phyloP scores from a whole-genome alignment of 2,329 filamentous ascomycete species.

The Pyricularia grisea region DNA sequence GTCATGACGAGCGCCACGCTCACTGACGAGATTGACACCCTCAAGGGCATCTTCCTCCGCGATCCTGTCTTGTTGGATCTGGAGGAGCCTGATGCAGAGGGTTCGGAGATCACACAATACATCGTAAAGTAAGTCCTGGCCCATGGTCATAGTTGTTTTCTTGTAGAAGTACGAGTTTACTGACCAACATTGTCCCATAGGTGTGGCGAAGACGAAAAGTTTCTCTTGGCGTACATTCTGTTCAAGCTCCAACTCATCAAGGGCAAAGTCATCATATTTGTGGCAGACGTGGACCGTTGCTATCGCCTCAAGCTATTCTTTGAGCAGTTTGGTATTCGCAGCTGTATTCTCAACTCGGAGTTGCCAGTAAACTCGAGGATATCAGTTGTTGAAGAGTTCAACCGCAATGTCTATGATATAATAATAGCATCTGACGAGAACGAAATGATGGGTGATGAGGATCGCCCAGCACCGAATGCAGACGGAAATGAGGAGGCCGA shows the following conservation, averaged over 20 bases:
- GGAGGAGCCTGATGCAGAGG: conserved; percentile 70
- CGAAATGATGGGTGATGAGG: conserved; percentile 23
- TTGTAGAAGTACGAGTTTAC: not conserved
- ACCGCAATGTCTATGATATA: conserved; percentile 93
- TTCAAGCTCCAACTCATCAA: conserved; percentile 92
- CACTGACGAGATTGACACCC: conserved; percentile 73
- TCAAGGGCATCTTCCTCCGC: conserved; percentile 79
- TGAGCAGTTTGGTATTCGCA: conserved; percentile 93
- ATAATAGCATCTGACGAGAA: conserved; percentile 78
- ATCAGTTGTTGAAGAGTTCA: conserved; percentile 96
- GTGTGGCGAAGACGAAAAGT: conserved; percentile 96
- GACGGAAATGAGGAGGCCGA: conserved; percentile 24
- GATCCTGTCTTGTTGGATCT: conserved; percentile 73
- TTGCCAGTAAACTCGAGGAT: conserved; percentile 86
- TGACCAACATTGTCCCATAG: conserved; percentile 25
- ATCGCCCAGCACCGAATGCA: conserved; percentile 31
- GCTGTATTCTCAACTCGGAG: conserved; percentile 89
- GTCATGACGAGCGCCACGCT: conserved; percentile 92
- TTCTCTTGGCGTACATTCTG: conserved; percentile 83
- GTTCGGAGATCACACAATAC: conserved; percentile 74
- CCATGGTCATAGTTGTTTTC: not conserved
- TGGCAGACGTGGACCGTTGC: conserved; percentile 76
- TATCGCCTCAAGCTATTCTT: conserved; percentile 92
- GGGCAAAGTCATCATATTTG: conserved; percentile 68
- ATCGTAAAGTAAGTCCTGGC: conserved; percentile 59